Evolutionary conservation across 2,329 filamentous ascomycete genomes (phyloP), one percentile per base, ranked within the genome.

Genomic region (Myriosclerotinia duriaeana): DNA sequence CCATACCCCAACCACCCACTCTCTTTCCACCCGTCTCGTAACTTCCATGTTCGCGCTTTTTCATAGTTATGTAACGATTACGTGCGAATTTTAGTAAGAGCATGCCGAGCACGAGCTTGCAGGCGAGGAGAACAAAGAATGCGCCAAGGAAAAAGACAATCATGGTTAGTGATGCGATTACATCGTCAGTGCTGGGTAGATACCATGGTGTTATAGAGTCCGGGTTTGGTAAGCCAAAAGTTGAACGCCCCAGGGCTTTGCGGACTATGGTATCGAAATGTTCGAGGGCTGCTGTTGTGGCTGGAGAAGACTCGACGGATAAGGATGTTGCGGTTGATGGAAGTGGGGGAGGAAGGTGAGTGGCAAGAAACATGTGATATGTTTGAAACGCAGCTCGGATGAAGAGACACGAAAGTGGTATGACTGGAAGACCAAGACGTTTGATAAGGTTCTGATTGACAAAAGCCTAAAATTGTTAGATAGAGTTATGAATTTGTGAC

Each of bases 331-430:
- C 85, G 38, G 86, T 81, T 4, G 88, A 87, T 36, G 88, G 81
- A 0, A 92, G 82, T 0, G 92, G 91, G 11, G 90, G 85, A 0
- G 92, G 90, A 44, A 97, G 83, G 73, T 96, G 89, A 0, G 92
- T 93, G 4, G 93, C 91, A 17, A 98, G 85, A 75, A 98, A 96
- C 94, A 98, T 98, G 79, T 97, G 91, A 78, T 98, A 99, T 8
- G 94, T 97, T 77, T 99, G 95, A 53, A 98, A 85, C 0, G 92
- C 93, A 56, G 96, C 92, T 53, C 96, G 88, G 77, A 99, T 95
- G 78, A 99, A 97, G 58, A 99, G 87, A 72, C 93, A 98, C 1
- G 93, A 94, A 0, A 99, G 83, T 0, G 95, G 95, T 56, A 99
- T 90, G 40, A 98, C 89, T 0, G 95, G 95, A 0, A 99, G 82